phyloP scores from a whole-genome alignment of 129 eudicot species.

The Escallonia rubra region DNA sequence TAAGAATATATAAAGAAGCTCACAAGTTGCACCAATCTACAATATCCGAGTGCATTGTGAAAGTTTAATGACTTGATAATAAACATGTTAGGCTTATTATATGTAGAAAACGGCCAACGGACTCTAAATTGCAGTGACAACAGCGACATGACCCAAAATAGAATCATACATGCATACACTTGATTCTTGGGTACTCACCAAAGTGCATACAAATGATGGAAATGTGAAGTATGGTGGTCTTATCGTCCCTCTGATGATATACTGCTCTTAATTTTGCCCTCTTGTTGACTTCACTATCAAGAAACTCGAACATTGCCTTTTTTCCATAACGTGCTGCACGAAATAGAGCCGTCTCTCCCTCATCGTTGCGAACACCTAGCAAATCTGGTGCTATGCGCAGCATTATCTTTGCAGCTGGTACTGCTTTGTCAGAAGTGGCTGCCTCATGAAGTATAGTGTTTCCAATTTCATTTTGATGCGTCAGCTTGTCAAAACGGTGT shows the following conservation, averaged over 20 bases:
- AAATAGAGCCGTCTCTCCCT: slow-evolving; percentile 27
- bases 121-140: too few relatives aligned
- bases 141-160: too few relatives aligned
- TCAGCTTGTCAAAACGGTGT: neutral
- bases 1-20: too few relatives aligned
- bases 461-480: slow-evolving; percentile 13
- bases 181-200: slow-evolving; percentile 7
- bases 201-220: slow-evolving; percentile 20
- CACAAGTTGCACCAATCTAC: too few relatives aligned
- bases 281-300: slow-evolving; percentile 9
- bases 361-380: slow-evolving; percentile 11
- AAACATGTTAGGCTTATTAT: too few relatives aligned
- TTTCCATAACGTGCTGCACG: slow-evolving; percentile 27
- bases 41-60: too few relatives aligned
- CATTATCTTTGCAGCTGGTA: slow-evolving; percentile 14
- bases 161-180: too few relatives aligned
- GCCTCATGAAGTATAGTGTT: slow-evolving; percentile 28
- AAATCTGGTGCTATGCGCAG: slow-evolving; percentile 16
- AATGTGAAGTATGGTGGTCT: slow-evolving; percentile 24
- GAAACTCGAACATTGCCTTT: slow-evolving; percentile 6
- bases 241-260: slow-evolving; percentile 11
- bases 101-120: too few relatives aligned
- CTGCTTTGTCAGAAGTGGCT: slow-evolving; percentile 15
- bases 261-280: neutral
- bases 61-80: too few relatives aligned